Conservation (phyloP, 2,329 filamentous ascomycete species). For the Graphilbum fragrans region DNA sequence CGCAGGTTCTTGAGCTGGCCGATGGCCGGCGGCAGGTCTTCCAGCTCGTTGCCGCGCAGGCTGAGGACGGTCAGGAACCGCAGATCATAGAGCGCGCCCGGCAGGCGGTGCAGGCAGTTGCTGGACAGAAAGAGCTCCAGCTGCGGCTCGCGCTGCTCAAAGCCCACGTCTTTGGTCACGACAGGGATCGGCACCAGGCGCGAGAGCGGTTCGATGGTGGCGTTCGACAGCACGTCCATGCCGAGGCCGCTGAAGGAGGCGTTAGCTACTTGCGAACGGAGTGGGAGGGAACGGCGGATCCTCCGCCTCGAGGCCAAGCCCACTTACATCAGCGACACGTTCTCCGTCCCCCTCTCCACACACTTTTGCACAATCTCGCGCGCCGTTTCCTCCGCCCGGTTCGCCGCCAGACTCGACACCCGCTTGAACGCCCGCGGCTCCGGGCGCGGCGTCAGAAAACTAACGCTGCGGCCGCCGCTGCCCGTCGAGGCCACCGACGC, state of each 20-base stretch:
- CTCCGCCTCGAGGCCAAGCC: no score
- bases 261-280: no score
- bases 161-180: slow-evolving; percentile 44
- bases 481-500: slow-evolving; percentile 16
- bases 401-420: slow-evolving; percentile 13
- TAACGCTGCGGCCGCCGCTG: slow-evolving; percentile 1
- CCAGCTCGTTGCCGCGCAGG: slow-evolving; percentile 50
- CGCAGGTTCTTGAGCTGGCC: slow-evolving; percentile 43
- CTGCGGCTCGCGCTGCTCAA: slow-evolving; percentile 43
- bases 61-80: slow-evolving; percentile 52
- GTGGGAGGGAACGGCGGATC: no score
- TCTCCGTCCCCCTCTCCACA: slow-evolving; percentile 46
- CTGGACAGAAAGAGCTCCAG: slow-evolving; percentile 49
- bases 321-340: slow-evolving; percentile 24
- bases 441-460: slow-evolving; percentile 23
- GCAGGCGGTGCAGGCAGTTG: slow-evolving; percentile 45
- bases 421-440: slow-evolving; percentile 15
- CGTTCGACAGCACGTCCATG: slow-evolving; percentile 41
- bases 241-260: slow-evolving; percentile 31
- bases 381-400: slow-evolving; percentile 31
- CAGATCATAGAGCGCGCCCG: slow-evolving; percentile 48
- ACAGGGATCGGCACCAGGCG: slow-evolving; percentile 41
- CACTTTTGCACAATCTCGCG: slow-evolving; percentile 35
- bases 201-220: slow-evolving; percentile 42
- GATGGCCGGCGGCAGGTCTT: slow-evolving; percentile 48